Percentiles rank a stretch among this genome's conserved stretches.
phyloP scores from a whole-genome alignment of 345 rosid genomes.

The Carallia pectinifolia region DNA sequence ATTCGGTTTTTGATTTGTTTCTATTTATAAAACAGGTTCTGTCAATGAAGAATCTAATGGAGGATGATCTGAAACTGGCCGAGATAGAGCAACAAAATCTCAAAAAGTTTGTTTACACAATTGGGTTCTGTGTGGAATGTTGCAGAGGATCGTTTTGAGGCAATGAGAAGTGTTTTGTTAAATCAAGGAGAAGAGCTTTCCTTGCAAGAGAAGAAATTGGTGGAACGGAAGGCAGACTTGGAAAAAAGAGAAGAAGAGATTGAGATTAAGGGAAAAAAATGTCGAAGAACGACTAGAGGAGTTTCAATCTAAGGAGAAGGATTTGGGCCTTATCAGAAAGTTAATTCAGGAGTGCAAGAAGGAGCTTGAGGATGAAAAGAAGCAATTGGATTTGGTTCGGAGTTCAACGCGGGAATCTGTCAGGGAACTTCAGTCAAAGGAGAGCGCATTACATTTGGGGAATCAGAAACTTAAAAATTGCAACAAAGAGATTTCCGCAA shows the following conservation, averaged over 20 bases:
- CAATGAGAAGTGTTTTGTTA: neutral
- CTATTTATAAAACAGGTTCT: neutral
- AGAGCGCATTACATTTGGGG: no score
- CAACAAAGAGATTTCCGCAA: no score
- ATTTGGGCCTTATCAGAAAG: slow-evolving; percentile 7
- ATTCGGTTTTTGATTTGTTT: neutral
- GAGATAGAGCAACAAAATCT: slow-evolving; percentile 21
- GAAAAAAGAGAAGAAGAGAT: slow-evolving; percentile 5
- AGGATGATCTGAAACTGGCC: slow-evolving; percentile 11
- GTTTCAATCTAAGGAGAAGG: slow-evolving; percentile 16
- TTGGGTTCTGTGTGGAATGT: slow-evolving; percentile 38
- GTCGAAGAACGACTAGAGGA: neutral
- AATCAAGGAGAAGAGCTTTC: neutral
- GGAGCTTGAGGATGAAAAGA: no score
- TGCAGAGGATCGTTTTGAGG: slow-evolving; percentile 25
- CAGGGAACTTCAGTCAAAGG: no score
- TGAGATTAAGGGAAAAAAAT: neutral
- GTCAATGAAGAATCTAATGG: slow-evolving; percentile 10
- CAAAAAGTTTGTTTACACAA: slow-evolving; percentile 1
- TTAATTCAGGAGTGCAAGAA: neutral
- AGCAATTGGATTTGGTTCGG: no score
- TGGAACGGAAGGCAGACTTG: neutral
- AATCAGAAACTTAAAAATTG: no score
- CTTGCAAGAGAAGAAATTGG: slow-evolving; percentile 1
- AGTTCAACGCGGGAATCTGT: no score